phyloP scores from a whole-genome alignment of 202 grass and related monocot genomes.

The Bolboschoenoplectus hybrid region DNA sequence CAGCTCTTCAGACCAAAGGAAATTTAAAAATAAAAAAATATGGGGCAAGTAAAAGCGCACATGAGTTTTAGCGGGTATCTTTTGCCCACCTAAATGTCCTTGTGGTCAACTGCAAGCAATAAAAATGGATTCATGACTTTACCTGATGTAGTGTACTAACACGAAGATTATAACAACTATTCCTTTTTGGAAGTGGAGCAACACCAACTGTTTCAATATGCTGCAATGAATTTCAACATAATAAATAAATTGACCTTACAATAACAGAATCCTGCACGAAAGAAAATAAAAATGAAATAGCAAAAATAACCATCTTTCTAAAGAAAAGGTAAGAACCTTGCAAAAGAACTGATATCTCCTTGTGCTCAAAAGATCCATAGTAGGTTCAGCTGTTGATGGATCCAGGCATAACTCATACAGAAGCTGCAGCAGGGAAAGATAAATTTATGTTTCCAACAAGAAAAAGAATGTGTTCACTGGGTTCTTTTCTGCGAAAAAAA shows the following conservation, averaged over 20 bases:
- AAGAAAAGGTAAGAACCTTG: constrained; percentile 68
- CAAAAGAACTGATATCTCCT: constrained; percentile 94
- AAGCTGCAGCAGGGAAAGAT: constrained; percentile 58
- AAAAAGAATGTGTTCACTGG: neutral
- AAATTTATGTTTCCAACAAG: constrained; percentile 12
- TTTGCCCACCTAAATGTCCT: neutral
- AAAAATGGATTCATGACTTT: constrained; percentile 16
- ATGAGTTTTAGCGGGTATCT: neutral
- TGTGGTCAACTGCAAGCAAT: neutral
- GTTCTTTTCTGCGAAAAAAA: neutral
- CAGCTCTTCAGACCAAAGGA: constrained; percentile 12
- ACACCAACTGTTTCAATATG: constrained; percentile 76
- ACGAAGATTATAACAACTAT: constrained; percentile 76
- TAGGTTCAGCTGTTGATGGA: constrained; percentile 68
- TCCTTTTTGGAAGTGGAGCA: constrained; percentile 80
- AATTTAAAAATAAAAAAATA: neutral
- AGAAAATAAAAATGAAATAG: neutral
- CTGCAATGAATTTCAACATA: constrained; percentile 49
- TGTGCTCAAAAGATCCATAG: constrained; percentile 90
- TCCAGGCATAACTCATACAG: constrained; percentile 83
- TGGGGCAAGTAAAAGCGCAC: neutral
- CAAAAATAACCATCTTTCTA: constrained; percentile 18
- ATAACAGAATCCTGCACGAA: neutral
- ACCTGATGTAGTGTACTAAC: constrained; percentile 97
- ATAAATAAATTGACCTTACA: neutral